A percentile compares a stretch with the other conserved stretches of the same genome.
Evolutionary conservation across 1,139 yeast species (phyloP).

Genomic region (Lodderomyces elongisporus): DNA sequence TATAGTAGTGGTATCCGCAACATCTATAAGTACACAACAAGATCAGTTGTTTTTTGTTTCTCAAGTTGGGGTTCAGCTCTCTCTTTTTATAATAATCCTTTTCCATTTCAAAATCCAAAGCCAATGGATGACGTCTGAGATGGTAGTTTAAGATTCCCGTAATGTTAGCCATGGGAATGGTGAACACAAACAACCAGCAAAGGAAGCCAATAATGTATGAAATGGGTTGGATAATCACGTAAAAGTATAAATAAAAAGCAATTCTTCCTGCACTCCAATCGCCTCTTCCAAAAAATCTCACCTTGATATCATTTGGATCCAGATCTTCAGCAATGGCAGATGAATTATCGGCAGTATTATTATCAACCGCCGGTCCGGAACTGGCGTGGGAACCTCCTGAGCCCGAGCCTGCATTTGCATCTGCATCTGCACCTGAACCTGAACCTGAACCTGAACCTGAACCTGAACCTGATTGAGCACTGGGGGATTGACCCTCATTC

Average conservation of each 20-base stretch:
- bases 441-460: no score
- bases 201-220: slow-evolving; percentile 49
- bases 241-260: slow-evolving; percentile 69
- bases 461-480: neutral
- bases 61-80: slow-evolving; percentile 14
- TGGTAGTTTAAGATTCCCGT: slow-evolving; percentile 61
- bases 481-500: slow-evolving; percentile 14
- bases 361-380: no score
- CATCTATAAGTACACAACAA: slow-evolving; percentile 86
- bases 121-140: slow-evolving; percentile 85
- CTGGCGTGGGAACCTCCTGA: no score
- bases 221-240: slow-evolving; percentile 65
- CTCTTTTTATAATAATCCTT: slow-evolving; percentile 39
- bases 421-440: no score
- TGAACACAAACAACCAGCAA: slow-evolving; percentile 81
- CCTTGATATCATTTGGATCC: slow-evolving; percentile 37
- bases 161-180: slow-evolving; percentile 88
- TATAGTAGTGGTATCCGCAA: slow-evolving; percentile 87
- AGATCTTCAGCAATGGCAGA: slow-evolving; percentile 24
- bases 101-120: slow-evolving; percentile 65
- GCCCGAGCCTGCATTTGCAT: no score
- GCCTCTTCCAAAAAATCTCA: slow-evolving; percentile 86
- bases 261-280: slow-evolving; percentile 85
- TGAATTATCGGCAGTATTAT: slow-evolving; percentile 7
- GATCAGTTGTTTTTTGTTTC: slow-evolving; percentile 36